Evolutionary conservation across 306 rosid genomes (phyloP), one percentile per base, ranked within the genome.

Genomic region (Parietaria judaica): DNA sequence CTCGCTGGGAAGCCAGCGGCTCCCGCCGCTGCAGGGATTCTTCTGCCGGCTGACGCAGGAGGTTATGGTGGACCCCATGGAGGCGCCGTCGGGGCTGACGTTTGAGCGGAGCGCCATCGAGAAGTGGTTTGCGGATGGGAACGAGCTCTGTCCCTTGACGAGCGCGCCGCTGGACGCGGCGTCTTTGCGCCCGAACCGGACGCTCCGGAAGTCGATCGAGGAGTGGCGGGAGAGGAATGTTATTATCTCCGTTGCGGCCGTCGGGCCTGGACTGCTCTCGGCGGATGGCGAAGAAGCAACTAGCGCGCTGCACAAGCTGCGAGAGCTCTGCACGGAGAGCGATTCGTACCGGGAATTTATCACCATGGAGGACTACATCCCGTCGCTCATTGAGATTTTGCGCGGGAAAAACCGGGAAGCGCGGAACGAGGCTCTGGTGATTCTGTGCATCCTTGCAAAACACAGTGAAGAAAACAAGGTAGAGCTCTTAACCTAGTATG

Each of bases 11-110:
- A 71, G 67, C 56, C 78, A 64, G 64, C 75, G 73, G 0, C 60
- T 81, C 68, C 63, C 36, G 51, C 84, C 88, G 41, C 71, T 81
- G 6, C 71, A 63, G 23, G 74, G 82, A 2, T 87, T 87, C 80
- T 50, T 64, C 47, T 87, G 88, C 37, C 77, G 84, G 14, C 69
- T 84, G 61, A 66, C 80, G 38, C 62, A 4, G 5, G 83, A 78
- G 47, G 75, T 87, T 60, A 87, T 87, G 95, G 80, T 69, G 63
- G 90, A 87, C n/a, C 95, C 95, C 5, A 88, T 86, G 70, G 95
- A 87, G 62, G 75, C 82, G 64, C 75, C 90, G 11, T 64, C 88
- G 31, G 76, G 81, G 46, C 76, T 57, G 61, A 87, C 90, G 48
- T 87, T 77, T 54, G 95, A 84, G 66, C 81, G 84, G 73, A 81